These are phyloP conservation scores for Fusarium coicis DNA, from an alignment of 2,329 filamentous ascomycete genomes.

Conservation along the genomic window DNA sequence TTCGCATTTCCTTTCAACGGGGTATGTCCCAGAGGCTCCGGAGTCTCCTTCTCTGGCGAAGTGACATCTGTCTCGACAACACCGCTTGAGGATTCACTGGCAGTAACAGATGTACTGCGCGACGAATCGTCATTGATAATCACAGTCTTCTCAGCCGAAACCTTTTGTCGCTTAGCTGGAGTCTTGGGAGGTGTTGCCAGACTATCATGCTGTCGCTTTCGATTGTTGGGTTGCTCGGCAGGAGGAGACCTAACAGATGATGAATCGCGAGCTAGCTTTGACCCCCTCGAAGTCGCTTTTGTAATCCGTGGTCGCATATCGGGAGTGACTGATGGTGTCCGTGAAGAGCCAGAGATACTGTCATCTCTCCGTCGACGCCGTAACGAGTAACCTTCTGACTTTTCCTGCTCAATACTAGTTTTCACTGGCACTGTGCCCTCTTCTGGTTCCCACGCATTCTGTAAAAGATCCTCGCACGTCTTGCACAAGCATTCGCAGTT, in stretches of 20 bases:
- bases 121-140: slow-evolving; percentile 47
- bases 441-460: slow-evolving; percentile 83
- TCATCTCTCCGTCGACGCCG: slow-evolving; percentile 64
- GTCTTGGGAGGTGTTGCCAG: slow-evolving; percentile 66
- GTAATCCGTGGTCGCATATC: slow-evolving; percentile 63
- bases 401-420: slow-evolving; percentile 64
- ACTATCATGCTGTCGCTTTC: slow-evolving; percentile 56
- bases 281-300: slow-evolving; percentile 52
- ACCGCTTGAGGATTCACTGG: slow-evolving; percentile 42
- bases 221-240: slow-evolving; percentile 40
- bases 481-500: slow-evolving; percentile 95
- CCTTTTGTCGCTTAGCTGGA: slow-evolving; percentile 62
- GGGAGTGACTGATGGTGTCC: slow-evolving; percentile 67
- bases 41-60: slow-evolving; percentile 61
- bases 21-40: slow-evolving; percentile 51
- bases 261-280: slow-evolving; percentile 48
- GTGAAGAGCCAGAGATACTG: slow-evolving; percentile 60
- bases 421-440: slow-evolving; percentile 58
- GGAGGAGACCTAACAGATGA: slow-evolving; percentile 46
- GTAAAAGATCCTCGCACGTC: slow-evolving; percentile 79
- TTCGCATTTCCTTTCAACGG: slow-evolving; percentile 33
- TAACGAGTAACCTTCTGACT: slow-evolving; percentile 64
- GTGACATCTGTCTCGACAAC: slow-evolving; percentile 58
- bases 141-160: slow-evolving; percentile 42
- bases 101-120: slow-evolving; percentile 52